Conservation (phyloP, 140 eudicot species). For the Anethum foeniculum region DNA sequence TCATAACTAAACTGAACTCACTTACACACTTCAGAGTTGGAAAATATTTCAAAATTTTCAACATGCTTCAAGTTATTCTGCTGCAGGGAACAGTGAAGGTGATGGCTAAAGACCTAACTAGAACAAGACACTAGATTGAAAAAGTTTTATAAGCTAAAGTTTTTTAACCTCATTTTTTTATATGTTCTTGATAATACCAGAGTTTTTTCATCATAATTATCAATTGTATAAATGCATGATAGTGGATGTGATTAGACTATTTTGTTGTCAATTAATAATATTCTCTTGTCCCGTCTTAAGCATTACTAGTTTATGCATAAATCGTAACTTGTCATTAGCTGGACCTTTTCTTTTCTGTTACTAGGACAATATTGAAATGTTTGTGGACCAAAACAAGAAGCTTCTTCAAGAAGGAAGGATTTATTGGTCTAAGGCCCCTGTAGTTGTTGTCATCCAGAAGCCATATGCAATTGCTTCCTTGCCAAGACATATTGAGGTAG, state of each 20-base stretch:
- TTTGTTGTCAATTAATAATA: background rate
- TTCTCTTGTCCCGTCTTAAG: background rate
- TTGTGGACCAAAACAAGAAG: slow-evolving; percentile 89
- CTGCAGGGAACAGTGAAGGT: slow-evolving; percentile 58
- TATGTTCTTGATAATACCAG: background rate
- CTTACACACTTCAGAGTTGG: background rate
- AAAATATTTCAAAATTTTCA: background rate
- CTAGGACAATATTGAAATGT: slow-evolving; percentile 88
- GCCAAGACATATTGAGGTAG: slow-evolving; percentile 90
- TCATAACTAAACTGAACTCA: background rate
- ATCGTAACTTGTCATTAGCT: background rate
- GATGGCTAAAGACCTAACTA: slow-evolving; percentile 61
- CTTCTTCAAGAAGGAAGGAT: slow-evolving; percentile 89
- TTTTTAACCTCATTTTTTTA: slow-evolving; percentile 21
- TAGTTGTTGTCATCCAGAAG: slow-evolving; percentile 56
- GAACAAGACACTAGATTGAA: slow-evolving; percentile 56
- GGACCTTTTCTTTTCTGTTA: slow-evolving; percentile 10
- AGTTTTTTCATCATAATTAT: background rate
- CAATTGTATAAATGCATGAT: background rate
- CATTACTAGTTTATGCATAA: background rate
- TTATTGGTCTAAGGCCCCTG: slow-evolving; percentile 95
- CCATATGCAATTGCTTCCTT: slow-evolving; percentile 84
- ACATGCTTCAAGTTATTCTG: background rate
- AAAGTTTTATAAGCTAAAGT: slow-evolving; percentile 53
- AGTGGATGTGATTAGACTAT: background rate